Conservation (phyloP, 345 rosid species). For the Rhodamnia rubescens region DNA sequence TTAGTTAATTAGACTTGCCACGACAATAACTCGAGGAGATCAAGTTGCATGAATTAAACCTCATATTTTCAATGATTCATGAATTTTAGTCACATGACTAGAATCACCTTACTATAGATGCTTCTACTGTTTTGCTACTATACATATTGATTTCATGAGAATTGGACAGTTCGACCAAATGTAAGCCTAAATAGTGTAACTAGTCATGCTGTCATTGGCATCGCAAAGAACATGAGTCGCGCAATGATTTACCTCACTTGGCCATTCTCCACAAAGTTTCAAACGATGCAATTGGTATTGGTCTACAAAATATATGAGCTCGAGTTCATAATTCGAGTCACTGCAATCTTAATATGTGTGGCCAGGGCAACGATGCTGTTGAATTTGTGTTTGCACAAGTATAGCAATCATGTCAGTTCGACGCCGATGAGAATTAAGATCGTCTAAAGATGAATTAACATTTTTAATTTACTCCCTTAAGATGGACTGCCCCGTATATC, state of each 20-base stretch:
- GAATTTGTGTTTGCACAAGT: not conserved
- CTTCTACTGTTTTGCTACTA: too few relatives aligned
- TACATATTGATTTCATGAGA: not conserved
- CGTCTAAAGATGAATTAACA: too few relatives aligned
- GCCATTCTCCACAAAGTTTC: not conserved
- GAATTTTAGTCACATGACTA: not conserved
- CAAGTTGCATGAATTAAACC: too few relatives aligned
- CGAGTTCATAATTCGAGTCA: not conserved
- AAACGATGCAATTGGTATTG: not conserved
- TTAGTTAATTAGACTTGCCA: not conserved
- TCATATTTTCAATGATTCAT: not conserved
- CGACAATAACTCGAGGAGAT: not conserved
- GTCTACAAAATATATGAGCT: not conserved
- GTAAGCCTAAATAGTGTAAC: too few relatives aligned
- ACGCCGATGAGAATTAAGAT: too few relatives aligned
- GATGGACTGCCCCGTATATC: too few relatives aligned
- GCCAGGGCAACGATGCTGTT: not conserved
- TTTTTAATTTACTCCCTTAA: too few relatives aligned
- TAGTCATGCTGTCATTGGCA: not conserved
- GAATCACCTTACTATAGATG: not conserved
- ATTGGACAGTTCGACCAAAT: not conserved
- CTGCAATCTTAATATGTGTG: not conserved
- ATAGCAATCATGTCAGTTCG: not conserved
- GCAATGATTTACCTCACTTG: not conserved
- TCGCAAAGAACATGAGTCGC: too few relatives aligned